Evolutionary conservation across 140 eudicot genomes (phyloP).

Genomic region (Bidens hawaiensis): DNA sequence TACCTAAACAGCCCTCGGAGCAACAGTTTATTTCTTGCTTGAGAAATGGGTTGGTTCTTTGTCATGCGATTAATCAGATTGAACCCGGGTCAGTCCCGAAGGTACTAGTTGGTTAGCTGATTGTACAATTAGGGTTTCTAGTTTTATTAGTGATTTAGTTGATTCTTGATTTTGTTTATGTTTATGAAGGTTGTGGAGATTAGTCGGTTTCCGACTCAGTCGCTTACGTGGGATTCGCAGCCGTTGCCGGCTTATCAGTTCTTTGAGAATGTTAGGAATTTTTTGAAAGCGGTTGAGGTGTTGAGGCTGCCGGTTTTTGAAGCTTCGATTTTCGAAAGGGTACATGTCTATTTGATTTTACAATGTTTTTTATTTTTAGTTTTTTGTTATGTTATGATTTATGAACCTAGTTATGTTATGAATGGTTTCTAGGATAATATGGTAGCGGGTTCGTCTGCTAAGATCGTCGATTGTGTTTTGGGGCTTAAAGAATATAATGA

Average conservation of each 20-base stretch:
- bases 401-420: not conserved
- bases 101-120: slow-evolving; percentile 32
- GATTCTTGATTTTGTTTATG: slow-evolving; percentile 6
- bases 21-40: slow-evolving; percentile 78
- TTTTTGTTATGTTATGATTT: not conserved
- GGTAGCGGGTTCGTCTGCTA: slow-evolving; percentile 72
- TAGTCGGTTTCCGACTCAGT: slow-evolving; percentile 34
- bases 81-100: slow-evolving; percentile 82
- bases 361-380: not conserved
- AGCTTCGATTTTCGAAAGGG: slow-evolving; percentile 86
- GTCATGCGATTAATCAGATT: slow-evolving; percentile 80
- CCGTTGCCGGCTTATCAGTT: slow-evolving; percentile 95
- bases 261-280: slow-evolving; percentile 85
- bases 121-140: no score
- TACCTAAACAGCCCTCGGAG: slow-evolving; percentile 67
- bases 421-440: slow-evolving; percentile 52
- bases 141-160: not conserved
- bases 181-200: slow-evolving; percentile 64
- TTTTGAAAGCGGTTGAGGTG: slow-evolving; percentile 64
- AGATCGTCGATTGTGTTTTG: slow-evolving; percentile 87
- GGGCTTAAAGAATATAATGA: slow-evolving; percentile 75
- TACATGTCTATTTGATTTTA: slow-evolving; percentile 11
- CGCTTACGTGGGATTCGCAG: slow-evolving; percentile 63
- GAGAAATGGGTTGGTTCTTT: slow-evolving; percentile 80
- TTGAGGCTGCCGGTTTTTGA: slow-evolving; percentile 75